phyloP scores from a whole-genome alignment of 106 monocot species.

The Dioscorea alata region DNA sequence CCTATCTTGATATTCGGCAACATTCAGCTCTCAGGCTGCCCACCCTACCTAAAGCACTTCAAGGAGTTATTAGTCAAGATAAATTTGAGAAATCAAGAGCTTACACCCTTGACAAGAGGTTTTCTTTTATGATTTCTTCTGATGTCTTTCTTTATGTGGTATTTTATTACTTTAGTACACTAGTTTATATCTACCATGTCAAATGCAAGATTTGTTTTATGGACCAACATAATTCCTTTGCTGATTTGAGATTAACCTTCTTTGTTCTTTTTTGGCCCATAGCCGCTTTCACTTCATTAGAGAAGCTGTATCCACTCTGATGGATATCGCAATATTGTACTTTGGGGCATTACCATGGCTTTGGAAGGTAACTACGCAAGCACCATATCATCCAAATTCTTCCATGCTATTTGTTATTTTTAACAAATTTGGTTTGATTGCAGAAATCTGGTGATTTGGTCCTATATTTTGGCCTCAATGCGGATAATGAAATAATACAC shows the following conservation, averaged over 20 bases:
- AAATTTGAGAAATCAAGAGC: slow-evolving; percentile 83
- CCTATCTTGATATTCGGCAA: slow-evolving; percentile 86
- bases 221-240: not conserved
- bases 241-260: not conserved
- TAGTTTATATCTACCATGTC: not conserved
- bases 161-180: not conserved
- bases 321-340: slow-evolving; percentile 77
- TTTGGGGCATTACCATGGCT: slow-evolving; percentile 81
- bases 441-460: slow-evolving; percentile 56
- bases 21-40: slow-evolving; percentile 73
- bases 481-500: slow-evolving; percentile 84
- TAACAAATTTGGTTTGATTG: slow-evolving; percentile 8
- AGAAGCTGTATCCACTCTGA: slow-evolving; percentile 71
- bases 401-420: not conserved
- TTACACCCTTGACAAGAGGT: slow-evolving; percentile 98
- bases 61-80: slow-evolving; percentile 72
- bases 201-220: not conserved
- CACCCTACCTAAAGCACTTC: slow-evolving; percentile 64
- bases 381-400: not conserved
- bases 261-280: slow-evolving; percentile 4
- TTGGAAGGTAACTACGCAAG: slow-evolving; percentile 62
- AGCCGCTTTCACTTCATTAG: slow-evolving; percentile 81
- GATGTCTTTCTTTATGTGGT: not conserved
- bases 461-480: slow-evolving; percentile 47
- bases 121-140: slow-evolving; percentile 2